Percentiles rank a stretch among this genome's conserved stretches.
Evolutionary conservation across 257 asterid species (phyloP).

Genomic region (Eucommia ulmoides): DNA sequence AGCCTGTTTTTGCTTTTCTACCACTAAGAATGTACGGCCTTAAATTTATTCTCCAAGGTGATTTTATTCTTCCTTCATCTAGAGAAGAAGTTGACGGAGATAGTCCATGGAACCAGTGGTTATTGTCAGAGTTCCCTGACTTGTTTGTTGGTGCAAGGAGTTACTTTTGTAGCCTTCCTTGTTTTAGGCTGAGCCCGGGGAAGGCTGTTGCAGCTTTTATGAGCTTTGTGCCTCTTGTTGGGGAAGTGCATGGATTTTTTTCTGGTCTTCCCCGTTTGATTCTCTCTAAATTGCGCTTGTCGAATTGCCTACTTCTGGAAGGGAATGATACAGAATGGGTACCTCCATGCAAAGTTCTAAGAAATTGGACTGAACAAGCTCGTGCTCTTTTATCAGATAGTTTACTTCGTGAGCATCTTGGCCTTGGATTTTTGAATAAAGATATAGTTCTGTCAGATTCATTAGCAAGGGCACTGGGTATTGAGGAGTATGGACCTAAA

Average conservation of each 20-base stretch:
- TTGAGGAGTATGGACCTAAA: constrained; percentile 83
- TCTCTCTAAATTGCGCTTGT: constrained; percentile 65
- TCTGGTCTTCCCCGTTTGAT: constrained; percentile 73
- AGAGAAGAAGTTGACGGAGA: constrained; percentile 94
- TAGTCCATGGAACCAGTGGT: constrained; percentile 98
- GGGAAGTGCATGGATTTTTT: constrained; percentile 94
- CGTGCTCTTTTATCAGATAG: constrained; percentile 57
- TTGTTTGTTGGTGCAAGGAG: constrained; percentile 68
- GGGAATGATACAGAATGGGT: constrained; percentile 54
- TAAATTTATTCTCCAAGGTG: constrained; percentile 91
- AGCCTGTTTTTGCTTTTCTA: constrained; percentile 95
- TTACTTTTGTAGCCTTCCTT: constrained; percentile 74
- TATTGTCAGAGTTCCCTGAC: constrained; percentile 73
- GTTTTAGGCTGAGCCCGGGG: constrained; percentile 53
- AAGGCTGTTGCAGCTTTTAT: constrained; percentile 70
- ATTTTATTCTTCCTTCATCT: constrained; percentile 92
- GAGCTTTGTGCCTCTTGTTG: constrained; percentile 77
- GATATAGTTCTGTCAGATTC: constrained; percentile 74
- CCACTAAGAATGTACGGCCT: constrained; percentile 94
- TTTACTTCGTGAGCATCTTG: constrained; percentile 70
- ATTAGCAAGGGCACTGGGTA: constrained; percentile 72
- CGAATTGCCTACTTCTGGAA: constrained; percentile 72
- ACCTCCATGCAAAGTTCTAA: constrained; percentile 80
- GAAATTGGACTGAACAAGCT: constrained; percentile 77
- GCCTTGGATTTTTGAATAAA: constrained; percentile 70